Percentiles rank a stretch among this genome's conserved stretches.
phyloP scores from a whole-genome alignment of 805 yeast species.

The Metschnikowia baotianmanensis region DNA sequence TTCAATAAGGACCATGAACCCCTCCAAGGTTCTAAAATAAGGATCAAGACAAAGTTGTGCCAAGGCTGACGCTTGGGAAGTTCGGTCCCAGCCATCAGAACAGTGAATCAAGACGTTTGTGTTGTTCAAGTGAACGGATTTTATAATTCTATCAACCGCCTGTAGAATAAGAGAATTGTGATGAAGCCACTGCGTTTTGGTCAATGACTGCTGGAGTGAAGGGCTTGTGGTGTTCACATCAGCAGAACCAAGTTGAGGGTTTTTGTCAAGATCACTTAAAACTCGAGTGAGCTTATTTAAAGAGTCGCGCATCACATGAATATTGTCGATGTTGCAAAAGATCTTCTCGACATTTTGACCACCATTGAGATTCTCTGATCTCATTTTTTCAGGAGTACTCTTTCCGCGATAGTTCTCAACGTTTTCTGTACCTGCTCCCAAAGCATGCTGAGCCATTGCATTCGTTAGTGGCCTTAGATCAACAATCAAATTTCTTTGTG shows the following conservation, averaged over 20 bases:
- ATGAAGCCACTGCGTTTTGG: slow-evolving; percentile 76
- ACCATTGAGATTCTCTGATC: slow-evolving; percentile 2
- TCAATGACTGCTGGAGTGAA: slow-evolving; percentile 48
- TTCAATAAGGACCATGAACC: slow-evolving; percentile 81
- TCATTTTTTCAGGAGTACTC: slow-evolving; percentile 11
- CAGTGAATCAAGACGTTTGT: slow-evolving; percentile 89
- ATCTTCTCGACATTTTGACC: slow-evolving; percentile 55
- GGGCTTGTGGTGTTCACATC: slow-evolving; percentile 11
- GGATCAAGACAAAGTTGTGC: slow-evolving; percentile 90
- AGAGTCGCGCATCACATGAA: slow-evolving; percentile 92
- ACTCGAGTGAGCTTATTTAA: slow-evolving; percentile 59
- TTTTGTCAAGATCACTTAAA: slow-evolving; percentile 65
- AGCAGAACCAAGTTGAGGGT: slow-evolving; percentile 31
- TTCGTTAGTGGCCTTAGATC: slow-evolving; percentile 93
- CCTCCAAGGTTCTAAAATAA: slow-evolving; percentile 80
- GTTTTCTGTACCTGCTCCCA: slow-evolving; percentile 97
- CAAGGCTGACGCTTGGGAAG: slow-evolving; percentile 83
- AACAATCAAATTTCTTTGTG: slow-evolving; percentile 62
- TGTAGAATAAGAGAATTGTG: slow-evolving; percentile 65
- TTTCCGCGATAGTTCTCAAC: slow-evolving; percentile 74
- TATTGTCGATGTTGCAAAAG: slow-evolving; percentile 89
- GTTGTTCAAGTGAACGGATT: slow-evolving; percentile 77
- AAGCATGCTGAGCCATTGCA: slow-evolving; percentile 93
- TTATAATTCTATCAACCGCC: slow-evolving; percentile 73
- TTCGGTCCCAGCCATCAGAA: slow-evolving; percentile 98